A percentile compares a stretch with the other conserved stretches of the same genome.
These are phyloP conservation scores for Phialemonium atrogriseum DNA, from an alignment of 2,329 filamentous ascomycete species.

Conservation along the genomic window DNA sequence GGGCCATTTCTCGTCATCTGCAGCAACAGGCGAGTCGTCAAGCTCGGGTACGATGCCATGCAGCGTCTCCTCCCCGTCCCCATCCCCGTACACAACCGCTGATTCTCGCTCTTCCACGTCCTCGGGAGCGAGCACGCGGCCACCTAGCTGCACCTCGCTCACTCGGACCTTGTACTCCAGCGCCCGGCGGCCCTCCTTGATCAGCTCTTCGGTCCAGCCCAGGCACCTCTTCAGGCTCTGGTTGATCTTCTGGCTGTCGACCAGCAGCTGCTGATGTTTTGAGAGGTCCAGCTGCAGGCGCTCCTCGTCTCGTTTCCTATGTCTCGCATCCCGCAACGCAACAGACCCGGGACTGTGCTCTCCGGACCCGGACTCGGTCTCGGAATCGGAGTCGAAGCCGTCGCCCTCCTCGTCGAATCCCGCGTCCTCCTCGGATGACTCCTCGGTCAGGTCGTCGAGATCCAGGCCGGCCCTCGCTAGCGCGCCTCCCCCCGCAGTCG, in stretches of 20 bases:
- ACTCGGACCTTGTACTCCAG: slow-evolving; percentile 73
- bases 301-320: slow-evolving; percentile 70
- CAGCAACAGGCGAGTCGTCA: slow-evolving; percentile 18
- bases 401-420: slow-evolving; percentile 35
- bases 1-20: slow-evolving; percentile 21
- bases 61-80: slow-evolving; percentile 18
- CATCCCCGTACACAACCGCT: slow-evolving; percentile 17
- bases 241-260: slow-evolving; percentile 92
- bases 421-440: slow-evolving; percentile 25
- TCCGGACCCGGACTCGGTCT: slow-evolving; percentile 26
- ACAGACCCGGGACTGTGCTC: slow-evolving; percentile 30
- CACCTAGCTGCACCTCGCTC: slow-evolving; percentile 74
- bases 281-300: slow-evolving; percentile 76
- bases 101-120: slow-evolving; percentile 26
- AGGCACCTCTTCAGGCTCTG: slow-evolving; percentile 86
- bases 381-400: slow-evolving; percentile 44
- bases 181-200: slow-evolving; percentile 80
- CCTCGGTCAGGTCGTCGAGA: slow-evolving; percentile 36
- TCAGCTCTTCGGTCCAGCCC: slow-evolving; percentile 82
- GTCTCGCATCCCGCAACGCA: slow-evolving; percentile 35
- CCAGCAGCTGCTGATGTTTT: slow-evolving; percentile 80
- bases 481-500: slow-evolving; percentile 27
- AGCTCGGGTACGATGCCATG: slow-evolving; percentile 8
- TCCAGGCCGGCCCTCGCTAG: slow-evolving; percentile 34
- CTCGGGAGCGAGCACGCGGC: slow-evolving; percentile 65